Base-by-base conservation (phyloP, 164 flowering plant species). In the Nymphaea colorata region DNA sequence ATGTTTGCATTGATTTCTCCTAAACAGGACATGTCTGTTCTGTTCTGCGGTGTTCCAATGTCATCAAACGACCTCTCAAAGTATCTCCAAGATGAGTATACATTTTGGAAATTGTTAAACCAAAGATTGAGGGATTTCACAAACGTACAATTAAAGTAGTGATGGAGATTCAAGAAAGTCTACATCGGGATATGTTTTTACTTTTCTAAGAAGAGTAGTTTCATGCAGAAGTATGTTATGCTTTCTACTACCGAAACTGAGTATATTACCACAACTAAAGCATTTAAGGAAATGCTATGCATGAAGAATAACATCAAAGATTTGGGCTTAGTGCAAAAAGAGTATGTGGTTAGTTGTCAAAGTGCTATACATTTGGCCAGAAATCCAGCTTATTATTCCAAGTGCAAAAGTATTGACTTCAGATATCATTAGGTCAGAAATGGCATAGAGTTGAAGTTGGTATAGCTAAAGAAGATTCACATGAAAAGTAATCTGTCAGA, bases 81-180 rank as follows among this genome's bases (percentile, higher is more conserved):
- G n/a, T n/a, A n/a, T n/a, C n/a, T n/a, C n/a, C n/a, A n/a, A n/a
- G n/a, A n/a, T n/a, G n/a, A n/a, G n/a, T n/a, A n/a, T n/a, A n/a
- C n/a, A n/a, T n/a, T n/a, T n/a, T n/a, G n/a, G n/a, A n/a, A n/a
- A n/a, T n/a, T n/a, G n/a, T n/a, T n/a, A n/a, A n/a, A n/a, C n/a
- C n/a, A n/a, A n/a, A n/a, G n/a, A n/a, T n/a, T n/a, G n/a, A n/a
- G n/a, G n/a, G n/a, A n/a, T n/a, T n/a, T n/a, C n/a, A n/a, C n/a
- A n/a, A n/a, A n/a, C n/a, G n/a, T n/a, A n/a, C n/a, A n/a, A n/a
- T n/a, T n/a, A n/a, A n/a, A n/a, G n/a, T n/a, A n/a, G n/a, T n/a
- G n/a, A n/a, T n/a, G n/a, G n/a, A n/a, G 63, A 61, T 61, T n/a
- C 8, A n/a, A 61, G n/a, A 36, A 61, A 61, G 41, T 61, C 63